A percentile compares a stretch with the other conserved stretches of the same genome.
Evolutionary conservation across 1,139 yeast genomes (phyloP).

Genomic region (Debaryomyces robertsiae): DNA sequence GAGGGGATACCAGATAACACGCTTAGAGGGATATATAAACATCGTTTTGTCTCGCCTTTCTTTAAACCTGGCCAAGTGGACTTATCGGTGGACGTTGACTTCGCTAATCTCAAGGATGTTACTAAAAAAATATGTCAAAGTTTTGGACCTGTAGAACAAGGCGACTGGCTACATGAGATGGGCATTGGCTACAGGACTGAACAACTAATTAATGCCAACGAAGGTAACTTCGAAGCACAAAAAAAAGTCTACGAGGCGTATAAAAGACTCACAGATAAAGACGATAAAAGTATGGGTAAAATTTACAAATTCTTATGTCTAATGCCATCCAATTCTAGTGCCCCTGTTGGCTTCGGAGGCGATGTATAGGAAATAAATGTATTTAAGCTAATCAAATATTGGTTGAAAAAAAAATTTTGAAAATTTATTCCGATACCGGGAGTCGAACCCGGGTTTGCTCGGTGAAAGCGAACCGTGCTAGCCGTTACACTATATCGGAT

Average conservation of each 20-base stretch:
- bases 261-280: slow-evolving; percentile 62
- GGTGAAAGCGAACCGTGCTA: slow-evolving; percentile 84
- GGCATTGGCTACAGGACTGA: slow-evolving; percentile 77
- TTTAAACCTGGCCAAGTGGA: slow-evolving; percentile 77
- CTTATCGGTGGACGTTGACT: slow-evolving; percentile 83
- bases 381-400: too few species aligned
- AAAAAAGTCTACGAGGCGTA: slow-evolving; percentile 60
- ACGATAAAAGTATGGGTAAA: slow-evolving; percentile 72
- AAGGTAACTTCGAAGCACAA: slow-evolving; percentile 34
- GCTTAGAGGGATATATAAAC: slow-evolving; percentile 72
- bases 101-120: slow-evolving; percentile 50
- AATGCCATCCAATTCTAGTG: slow-evolving; percentile 47
- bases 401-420: slow-evolving; percentile 1
- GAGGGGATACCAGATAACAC: slow-evolving; percentile 66
- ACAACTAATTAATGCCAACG: slow-evolving; percentile 43
- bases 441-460: slow-evolving; percentile 84
- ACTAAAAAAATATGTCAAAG: slow-evolving; percentile 26
- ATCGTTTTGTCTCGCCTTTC: slow-evolving; percentile 78
- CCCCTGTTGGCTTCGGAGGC: slow-evolving; percentile 42
- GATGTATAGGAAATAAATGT: too few species aligned
- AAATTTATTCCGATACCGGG: slow-evolving; percentile 66
- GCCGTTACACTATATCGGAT: slow-evolving; percentile 80
- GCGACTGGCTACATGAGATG: slow-evolving; percentile 75
- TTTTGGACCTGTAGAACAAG: slow-evolving; percentile 72
- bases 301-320: slow-evolving; percentile 73